Conservation (phyloP, 129 eudicot species). For the Centrapalus pauciflorus region DNA sequence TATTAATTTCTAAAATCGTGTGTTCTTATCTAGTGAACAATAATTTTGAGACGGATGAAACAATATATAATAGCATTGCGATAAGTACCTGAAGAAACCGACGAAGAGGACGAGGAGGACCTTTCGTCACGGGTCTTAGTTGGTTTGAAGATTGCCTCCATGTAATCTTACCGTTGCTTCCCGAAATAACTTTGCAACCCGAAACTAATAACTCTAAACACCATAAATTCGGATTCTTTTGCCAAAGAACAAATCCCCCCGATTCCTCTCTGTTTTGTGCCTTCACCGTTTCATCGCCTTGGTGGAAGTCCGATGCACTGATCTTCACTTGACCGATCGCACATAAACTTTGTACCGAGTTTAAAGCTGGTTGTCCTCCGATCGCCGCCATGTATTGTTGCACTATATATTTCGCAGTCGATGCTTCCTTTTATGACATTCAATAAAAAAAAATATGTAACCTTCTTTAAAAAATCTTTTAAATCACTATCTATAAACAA, state of each 20-base stretch:
- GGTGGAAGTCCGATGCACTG: constrained; percentile 72
- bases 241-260: constrained; percentile 94
- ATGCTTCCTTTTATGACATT: constrained; percentile 97
- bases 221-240: constrained; percentile 81
- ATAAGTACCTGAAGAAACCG: constrained; percentile 76
- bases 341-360: constrained; percentile 72
- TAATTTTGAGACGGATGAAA: no score
- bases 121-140: constrained; percentile 56
- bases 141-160: constrained; percentile 97
- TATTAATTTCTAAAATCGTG: no score
- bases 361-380: constrained; percentile 80
- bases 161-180: constrained; percentile 74
- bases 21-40: no score
- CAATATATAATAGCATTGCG: not conserved
- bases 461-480: not conserved
- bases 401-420: constrained; percentile 90
- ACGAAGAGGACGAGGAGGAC: constrained; percentile 91
- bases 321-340: constrained; percentile 82
- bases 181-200: constrained; percentile 86
- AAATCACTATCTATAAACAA: not conserved
- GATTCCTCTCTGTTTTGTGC: constrained; percentile 51
- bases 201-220: constrained; percentile 72
- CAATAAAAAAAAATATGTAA: no score
- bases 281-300: constrained; percentile 65
- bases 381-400: constrained; percentile 96